Conservation (phyloP, 129 eudicot genomes). For the sunflower (Helianthus annuus) region DNA sequence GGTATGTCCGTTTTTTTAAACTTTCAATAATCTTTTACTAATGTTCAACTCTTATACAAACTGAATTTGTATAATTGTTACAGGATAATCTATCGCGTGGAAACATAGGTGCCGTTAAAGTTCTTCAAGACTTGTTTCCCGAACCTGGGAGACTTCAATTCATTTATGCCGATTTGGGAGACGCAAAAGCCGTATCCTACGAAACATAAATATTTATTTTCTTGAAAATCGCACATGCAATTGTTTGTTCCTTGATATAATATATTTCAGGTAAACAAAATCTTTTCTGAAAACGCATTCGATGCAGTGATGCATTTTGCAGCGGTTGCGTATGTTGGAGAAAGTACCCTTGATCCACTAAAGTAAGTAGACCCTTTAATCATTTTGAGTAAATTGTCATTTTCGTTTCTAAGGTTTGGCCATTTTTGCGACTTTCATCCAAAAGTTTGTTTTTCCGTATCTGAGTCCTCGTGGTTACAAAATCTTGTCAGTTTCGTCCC, state of each 20-base stretch:
- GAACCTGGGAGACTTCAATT: constrained; percentile 85
- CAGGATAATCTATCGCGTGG: constrained; percentile 93
- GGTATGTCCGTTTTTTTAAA: constrained; percentile 32
- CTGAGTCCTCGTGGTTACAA: too few relatives aligned
- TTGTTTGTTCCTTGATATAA: constrained; percentile 32
- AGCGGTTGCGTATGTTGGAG: constrained; percentile 95
- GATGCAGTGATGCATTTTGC: constrained; percentile 98
- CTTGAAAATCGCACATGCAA: not conserved
- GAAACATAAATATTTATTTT: constrained; percentile 1
- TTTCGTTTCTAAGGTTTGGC: too few relatives aligned
- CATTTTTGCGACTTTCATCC: too few relatives aligned
- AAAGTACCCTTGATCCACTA: constrained; percentile 84
- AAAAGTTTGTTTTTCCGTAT: too few relatives aligned
- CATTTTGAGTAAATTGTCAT: not conserved
- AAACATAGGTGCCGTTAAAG: constrained; percentile 73
- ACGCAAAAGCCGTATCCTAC: constrained; percentile 65
- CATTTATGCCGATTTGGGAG: constrained; percentile 83
- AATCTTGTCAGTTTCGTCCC: too few relatives aligned
- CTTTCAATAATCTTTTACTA: not conserved
- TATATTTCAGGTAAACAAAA: constrained; percentile 55
- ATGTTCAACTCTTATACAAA: not conserved
- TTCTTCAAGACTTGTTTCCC: constrained; percentile 67
- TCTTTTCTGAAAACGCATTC: constrained; percentile 79
- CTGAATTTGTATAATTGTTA: constrained; percentile 9
- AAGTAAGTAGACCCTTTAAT: constrained; percentile 41